Percentiles rank a stretch among this genome's conserved stretches.
Conservation (phyloP, 257 asterid genomes). For the Scutellaria baicalensis region DNA sequence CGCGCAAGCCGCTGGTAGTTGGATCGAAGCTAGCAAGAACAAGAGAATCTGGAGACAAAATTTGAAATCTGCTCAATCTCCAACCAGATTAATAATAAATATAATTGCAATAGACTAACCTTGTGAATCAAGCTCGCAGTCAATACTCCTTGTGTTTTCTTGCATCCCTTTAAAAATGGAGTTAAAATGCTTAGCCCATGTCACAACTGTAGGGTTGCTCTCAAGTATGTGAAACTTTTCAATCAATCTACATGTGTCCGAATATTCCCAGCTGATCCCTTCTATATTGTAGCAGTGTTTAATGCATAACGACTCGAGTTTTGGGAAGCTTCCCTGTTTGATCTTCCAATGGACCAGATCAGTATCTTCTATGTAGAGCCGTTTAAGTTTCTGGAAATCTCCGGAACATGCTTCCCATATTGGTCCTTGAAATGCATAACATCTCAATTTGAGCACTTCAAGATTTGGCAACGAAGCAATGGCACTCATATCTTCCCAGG, state of each 20-base stretch:
- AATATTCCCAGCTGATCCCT: background rate
- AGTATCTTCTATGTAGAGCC: background rate
- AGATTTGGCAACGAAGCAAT: background rate
- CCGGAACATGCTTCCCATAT: background rate
- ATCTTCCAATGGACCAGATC: background rate
- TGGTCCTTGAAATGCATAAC: slow-evolving; percentile 1
- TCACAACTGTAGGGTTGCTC: background rate
- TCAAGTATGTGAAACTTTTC: background rate
- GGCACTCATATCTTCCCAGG: background rate
- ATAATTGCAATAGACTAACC: too few species aligned
- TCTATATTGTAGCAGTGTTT: background rate
- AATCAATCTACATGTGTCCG: background rate
- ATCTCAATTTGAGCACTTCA: background rate
- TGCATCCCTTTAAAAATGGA: too few species aligned
- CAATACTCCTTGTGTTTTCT: too few species aligned
- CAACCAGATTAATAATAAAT: too few species aligned
- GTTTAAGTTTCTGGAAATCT: background rate
- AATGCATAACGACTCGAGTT: background rate
- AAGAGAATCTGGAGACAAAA: too few species aligned
- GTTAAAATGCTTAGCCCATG: background rate
- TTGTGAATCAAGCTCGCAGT: too few species aligned
- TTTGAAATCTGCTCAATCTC: too few species aligned
- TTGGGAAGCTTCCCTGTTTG: background rate
- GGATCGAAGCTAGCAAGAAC: too few species aligned
- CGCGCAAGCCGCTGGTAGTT: too few species aligned